Evolutionary conservation across 208 protist species (phyloP).

Genomic region (Naegleria fowleri): DNA sequence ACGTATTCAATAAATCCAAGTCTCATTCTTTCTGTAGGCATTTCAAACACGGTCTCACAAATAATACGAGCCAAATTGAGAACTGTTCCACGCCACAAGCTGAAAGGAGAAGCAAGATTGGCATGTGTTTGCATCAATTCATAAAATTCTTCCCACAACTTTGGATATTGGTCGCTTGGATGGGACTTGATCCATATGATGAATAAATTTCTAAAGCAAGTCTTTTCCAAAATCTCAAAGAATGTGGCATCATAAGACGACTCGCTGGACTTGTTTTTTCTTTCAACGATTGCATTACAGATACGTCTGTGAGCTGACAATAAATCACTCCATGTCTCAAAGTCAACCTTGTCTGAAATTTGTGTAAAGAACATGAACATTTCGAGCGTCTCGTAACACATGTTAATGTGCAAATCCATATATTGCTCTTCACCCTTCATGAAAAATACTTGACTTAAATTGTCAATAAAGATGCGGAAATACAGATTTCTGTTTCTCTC

Average conservation of each 20-base stretch:
- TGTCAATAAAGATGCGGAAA: constrained; percentile 18
- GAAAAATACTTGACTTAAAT: constrained; percentile 13
- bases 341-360: constrained; percentile 20
- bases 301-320: neutral
- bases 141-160: neutral
- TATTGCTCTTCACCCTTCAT: neutral
- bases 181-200: constrained; percentile 7
- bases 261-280: neutral
- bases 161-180: neutral
- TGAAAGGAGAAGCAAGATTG: too few species aligned
- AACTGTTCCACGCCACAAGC: neutral
- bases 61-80: neutral
- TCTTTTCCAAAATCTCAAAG: neutral
- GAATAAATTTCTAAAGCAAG: constrained; percentile 9
- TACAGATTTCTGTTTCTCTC: constrained; percentile 26
- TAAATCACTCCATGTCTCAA: constrained; percentile 20
- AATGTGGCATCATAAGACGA: neutral
- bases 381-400: constrained; percentile 10
- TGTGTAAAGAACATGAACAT: constrained; percentile 18
- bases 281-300: neutral
- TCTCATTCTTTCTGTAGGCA: neutral
- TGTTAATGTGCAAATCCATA: neutral
- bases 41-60: neutral
- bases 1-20: neutral
- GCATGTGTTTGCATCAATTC: neutral